Conservation (phyloP, 768 basidiomycete species). For the Boletus rex-veris region DNA sequence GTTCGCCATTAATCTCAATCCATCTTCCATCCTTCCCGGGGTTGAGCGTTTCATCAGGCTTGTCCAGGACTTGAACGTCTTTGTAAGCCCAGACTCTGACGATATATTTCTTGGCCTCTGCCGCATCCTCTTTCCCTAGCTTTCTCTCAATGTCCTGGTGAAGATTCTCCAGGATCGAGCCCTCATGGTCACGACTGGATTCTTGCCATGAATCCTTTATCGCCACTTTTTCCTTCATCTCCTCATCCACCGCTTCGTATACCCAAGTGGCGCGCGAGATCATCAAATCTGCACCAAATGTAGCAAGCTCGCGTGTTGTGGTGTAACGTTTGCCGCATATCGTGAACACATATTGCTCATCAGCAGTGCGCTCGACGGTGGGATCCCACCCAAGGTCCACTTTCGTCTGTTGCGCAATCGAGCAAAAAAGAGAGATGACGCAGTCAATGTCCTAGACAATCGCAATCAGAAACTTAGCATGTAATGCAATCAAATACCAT, state of each 20-base stretch:
- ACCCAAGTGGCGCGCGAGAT: not conserved
- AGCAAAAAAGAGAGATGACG: conserved; percentile 7
- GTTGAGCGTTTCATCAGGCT: not conserved
- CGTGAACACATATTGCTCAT: not conserved
- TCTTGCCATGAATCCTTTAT: not conserved
- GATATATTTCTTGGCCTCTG: not conserved
- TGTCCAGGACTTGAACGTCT: not conserved
- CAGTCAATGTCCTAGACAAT: conserved; percentile 1
- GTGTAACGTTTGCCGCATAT: not conserved
- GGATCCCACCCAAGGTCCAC: not conserved
- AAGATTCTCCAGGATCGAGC: not conserved
- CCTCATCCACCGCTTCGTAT: not conserved
- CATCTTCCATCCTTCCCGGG: not conserved
- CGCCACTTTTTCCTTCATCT: not conserved
- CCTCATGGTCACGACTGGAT: not conserved
- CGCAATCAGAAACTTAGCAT: not conserved
- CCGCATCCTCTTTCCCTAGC: not conserved
- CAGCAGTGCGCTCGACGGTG: not conserved
- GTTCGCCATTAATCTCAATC: not conserved
- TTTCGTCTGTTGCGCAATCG: not conserved
- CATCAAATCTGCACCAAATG: not conserved
- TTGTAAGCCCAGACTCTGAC: not conserved
- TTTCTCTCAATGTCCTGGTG: not conserved
- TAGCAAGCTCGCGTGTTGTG: not conserved
- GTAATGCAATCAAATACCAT: not conserved